Base-by-base conservation (phyloP, 495 filamentous ascomycete species). In the Copromyces sp. region DNA sequence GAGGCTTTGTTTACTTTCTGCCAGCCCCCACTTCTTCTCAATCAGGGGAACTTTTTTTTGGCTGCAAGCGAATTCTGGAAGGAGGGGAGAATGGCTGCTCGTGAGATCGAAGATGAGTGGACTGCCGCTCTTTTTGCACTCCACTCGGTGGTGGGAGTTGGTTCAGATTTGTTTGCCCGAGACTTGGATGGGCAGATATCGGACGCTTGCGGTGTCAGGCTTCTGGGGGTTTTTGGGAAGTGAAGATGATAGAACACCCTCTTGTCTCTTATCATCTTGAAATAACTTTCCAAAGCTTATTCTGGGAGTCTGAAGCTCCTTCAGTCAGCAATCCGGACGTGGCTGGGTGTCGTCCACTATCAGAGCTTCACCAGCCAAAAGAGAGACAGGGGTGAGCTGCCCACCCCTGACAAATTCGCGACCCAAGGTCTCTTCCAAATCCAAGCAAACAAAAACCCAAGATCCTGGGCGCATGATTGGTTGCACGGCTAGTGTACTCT, bases 311-410 rank as follows among this genome's bases (percentile, higher is more conserved):
- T 69, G 68, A 38, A 41, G 35, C 17, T 9, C 16, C 35, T 69
- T n/a, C 17, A 38, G 35, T 14, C 39, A 17, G 16, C 0, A 38
- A 16, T 20, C 1, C 16, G 9, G 7, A 35, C 38, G 73, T 75
- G 70, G 74, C 69, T 70, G 73, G 70, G 69, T 53, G 78, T 79
- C 37, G 9, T 73, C 9, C 68, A 4, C 70, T 79, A 79, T 32
- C 78, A 74, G 17, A 20, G 16, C 17, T 75, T 78, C 71, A 77
- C 74, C 39, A 61, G 47, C 47, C 47, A 61, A 61, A 17, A 61
- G 24, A 61, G 29, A 61, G 53, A 35, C 53, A 61, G 11, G 53
- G 53, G 53, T 61, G 53, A 61, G 53, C 53, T 35, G 53, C 68
- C 41, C 61, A 35, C n/a, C 71, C 69, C 65, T 69, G 69, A 72